Evolutionary conservation across 1,284 basidiomycete genomes (phyloP).

Genomic region (Mixia osmundae): DNA sequence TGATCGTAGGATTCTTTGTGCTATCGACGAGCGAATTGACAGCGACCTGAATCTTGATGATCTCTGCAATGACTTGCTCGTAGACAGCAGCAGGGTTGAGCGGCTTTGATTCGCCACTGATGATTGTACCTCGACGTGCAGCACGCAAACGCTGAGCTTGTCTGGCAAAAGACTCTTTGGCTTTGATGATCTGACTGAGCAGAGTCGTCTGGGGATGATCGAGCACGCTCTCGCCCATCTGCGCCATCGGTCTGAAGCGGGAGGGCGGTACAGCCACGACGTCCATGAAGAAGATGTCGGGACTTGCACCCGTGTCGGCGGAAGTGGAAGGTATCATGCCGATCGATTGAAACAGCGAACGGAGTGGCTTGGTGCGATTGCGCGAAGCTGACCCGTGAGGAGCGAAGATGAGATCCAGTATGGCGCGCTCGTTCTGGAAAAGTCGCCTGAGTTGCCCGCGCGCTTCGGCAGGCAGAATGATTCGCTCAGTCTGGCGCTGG

Average conservation of each 20-base stretch:
- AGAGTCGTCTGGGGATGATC: slow-evolving; percentile 94
- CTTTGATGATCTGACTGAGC: slow-evolving; percentile 46
- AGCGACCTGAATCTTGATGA: slow-evolving; percentile 78
- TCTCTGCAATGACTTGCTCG: slow-evolving; percentile 46
- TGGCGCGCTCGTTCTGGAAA: slow-evolving; percentile 56
- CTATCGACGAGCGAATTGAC: slow-evolving; percentile 97
- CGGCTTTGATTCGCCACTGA: slow-evolving; percentile 12
- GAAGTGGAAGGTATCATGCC: slow-evolving; percentile 25
- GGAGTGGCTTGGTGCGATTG: neutral
- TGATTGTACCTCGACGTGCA: neutral
- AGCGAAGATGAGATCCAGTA: slow-evolving; percentile 74
- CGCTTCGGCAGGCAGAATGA: slow-evolving; percentile 74
- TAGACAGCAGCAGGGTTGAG: slow-evolving; percentile 34
- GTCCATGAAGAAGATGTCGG: slow-evolving; percentile 95
- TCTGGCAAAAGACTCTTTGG: slow-evolving; percentile 30
- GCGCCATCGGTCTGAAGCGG: slow-evolving; percentile 80
- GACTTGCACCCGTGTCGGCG: slow-evolving; percentile 31
- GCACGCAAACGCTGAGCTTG: slow-evolving; percentile 6
- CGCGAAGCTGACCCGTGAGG: slow-evolving; percentile 51
- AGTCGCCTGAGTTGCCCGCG: slow-evolving; percentile 74
- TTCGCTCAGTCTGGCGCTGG: slow-evolving; percentile 45
- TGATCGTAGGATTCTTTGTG: slow-evolving; percentile 70
- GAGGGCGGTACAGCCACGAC: slow-evolving; percentile 79
- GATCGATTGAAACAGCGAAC: slow-evolving; percentile 1
- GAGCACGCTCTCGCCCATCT: slow-evolving; percentile 77